These are phyloP conservation scores for Picochlorum sp. DNA, from an alignment of 139 green algal species.

Conservation along the genomic window DNA sequence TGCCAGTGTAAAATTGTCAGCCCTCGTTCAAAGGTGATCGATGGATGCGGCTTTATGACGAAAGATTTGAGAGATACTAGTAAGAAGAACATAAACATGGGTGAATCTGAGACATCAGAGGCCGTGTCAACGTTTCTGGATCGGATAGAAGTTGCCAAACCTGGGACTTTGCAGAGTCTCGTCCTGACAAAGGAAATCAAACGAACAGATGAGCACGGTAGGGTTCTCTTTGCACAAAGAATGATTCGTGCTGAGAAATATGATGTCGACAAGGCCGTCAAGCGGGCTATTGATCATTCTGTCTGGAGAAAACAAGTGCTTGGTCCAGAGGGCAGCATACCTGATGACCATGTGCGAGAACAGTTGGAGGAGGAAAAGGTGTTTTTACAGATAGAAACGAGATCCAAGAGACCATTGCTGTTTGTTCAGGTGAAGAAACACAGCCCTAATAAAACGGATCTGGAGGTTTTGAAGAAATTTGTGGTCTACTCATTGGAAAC, in stretches of 20 bases:
- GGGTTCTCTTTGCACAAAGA: background rate
- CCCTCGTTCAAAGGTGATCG: too few species aligned
- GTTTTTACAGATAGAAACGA: slow-evolving; percentile 8
- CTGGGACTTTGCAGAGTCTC: background rate
- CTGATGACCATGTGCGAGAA: slow-evolving; percentile 1
- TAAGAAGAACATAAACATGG: too few species aligned
- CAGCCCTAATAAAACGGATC: background rate
- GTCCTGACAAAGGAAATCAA: background rate
- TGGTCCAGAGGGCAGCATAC: background rate
- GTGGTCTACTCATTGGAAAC: slow-evolving; percentile 16
- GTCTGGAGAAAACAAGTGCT: background rate
- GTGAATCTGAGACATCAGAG: background rate
- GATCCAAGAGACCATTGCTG: background rate
- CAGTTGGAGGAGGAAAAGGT: slow-evolving; percentile 12
- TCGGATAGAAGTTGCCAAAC: background rate
- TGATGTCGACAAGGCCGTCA: background rate
- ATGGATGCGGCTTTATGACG: too few species aligned
- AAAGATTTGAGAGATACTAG: too few species aligned
- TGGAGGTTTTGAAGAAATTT: slow-evolving; percentile 5
- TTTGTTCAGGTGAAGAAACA: background rate
- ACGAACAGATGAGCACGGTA: background rate
- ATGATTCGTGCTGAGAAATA: slow-evolving; percentile 2
- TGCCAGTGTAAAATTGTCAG: too few species aligned
- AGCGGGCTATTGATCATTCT: background rate
- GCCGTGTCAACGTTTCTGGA: background rate